Base-by-base conservation (phyloP, 345 rosid species). In the Pistacia integerrima region DNA sequence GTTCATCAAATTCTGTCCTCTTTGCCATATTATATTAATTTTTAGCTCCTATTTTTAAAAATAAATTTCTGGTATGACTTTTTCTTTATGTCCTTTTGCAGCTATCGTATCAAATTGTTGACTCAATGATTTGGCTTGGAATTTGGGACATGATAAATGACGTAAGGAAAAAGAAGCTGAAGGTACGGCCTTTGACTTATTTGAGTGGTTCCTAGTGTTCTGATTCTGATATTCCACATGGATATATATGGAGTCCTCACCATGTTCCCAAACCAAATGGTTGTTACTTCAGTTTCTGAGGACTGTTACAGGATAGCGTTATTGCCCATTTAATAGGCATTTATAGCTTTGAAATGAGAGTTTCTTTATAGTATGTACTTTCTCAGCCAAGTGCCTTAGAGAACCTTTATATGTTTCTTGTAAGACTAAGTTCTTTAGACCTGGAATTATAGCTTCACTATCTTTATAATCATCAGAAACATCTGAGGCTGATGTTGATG, bases 201-300 rank as follows among this genome's bases (percentile, higher is more conserved):
- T 92, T 97, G 82, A 97, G 99, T 87, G 98, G 98, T 79, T 89
- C 99, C 59, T 97, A 97, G 73, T 93, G 92, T 66, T 89, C 89
- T 78, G 98, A 93, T 54, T 88, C 93, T 46, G 89, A 94, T 58
- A 86, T 91, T n/a, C 98, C 99, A 17, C 66, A 94, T 88, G 99
- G 98, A 79, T 97, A 97, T 76, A 92, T 97, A 82, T 97, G 99
- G 99, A 97, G 99, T 82, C 98, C 98, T 73, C 95, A 92, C 66
- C 98, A 92, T 75, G 98, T 94, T 76, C 98, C 99, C 56, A 97
- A 94, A 87, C 98, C 98, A 74, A 94, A 97, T 92, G 99, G 99
- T 97, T 80, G 70, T 67, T 46, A 36, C 51, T 69, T 54, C 51
- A 17, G 28, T 48, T 52, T 79, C n/a, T 65, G 22, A 64, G 48